phyloP scores from a whole-genome alignment of 148 eudicot genomes.

The Pouteria glomerata region DNA sequence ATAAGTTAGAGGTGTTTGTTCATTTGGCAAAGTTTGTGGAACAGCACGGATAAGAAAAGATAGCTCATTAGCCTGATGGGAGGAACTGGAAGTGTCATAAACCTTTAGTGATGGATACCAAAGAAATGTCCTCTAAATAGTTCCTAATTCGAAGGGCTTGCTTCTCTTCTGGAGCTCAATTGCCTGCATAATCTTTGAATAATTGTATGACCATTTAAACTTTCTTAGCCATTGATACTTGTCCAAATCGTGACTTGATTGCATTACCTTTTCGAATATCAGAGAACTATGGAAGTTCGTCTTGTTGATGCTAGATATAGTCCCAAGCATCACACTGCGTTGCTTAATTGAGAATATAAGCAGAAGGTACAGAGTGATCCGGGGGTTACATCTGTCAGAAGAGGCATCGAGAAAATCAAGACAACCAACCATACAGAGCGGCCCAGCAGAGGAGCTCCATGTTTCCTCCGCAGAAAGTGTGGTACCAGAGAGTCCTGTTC shows the following conservation, averaged over 20 bases:
- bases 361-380: background rate
- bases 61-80: background rate
- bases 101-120: background rate
- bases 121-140: background rate
- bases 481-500: background rate
- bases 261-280: background rate
- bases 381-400: background rate
- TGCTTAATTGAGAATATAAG: background rate
- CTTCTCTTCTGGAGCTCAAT: background rate
- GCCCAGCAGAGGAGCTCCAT: background rate
- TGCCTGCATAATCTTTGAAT: background rate
- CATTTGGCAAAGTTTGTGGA: background rate
- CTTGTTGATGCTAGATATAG: background rate
- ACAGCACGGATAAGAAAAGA: background rate
- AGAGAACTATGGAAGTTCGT: background rate
- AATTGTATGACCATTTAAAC: background rate
- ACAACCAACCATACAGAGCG: constrained; percentile 8
- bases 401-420: background rate
- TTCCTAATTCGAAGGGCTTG: background rate
- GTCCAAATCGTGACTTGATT: background rate
- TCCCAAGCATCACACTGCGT: background rate
- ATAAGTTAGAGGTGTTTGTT: background rate
- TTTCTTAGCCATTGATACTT: background rate
- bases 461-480: constrained; percentile 1
- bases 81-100: background rate